Percentiles rank a stretch among this genome's conserved stretches.
phyloP scores from a whole-genome alignment of 345 rosid genomes.

The Ailanthus altissimus region DNA sequence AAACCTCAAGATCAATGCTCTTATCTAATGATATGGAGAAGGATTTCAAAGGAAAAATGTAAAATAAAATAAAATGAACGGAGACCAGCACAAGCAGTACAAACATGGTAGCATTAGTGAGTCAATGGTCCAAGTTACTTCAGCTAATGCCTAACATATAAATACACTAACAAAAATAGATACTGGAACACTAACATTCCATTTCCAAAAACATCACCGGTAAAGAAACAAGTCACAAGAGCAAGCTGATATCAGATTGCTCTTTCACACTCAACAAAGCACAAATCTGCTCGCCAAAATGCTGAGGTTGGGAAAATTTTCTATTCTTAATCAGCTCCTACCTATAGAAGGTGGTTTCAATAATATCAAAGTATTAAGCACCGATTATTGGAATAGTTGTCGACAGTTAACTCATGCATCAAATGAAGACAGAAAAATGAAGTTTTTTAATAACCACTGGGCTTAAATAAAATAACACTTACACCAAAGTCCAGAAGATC shows the following conservation, averaged over 20 bases:
- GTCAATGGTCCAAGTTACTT: background rate
- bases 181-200: background rate
- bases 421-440: slow-evolving; percentile 3
- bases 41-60: background rate
- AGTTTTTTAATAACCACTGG: background rate
- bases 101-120: background rate
- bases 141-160: background rate
- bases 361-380: background rate
- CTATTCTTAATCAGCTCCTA: background rate
- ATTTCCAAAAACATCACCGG: background rate
- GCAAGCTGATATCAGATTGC: background rate
- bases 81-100: background rate
- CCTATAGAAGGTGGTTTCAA: background rate
- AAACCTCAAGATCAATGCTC: background rate
- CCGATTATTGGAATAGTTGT: background rate
- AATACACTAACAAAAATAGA: background rate
- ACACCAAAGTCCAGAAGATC: slow-evolving; percentile 16
- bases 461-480: background rate
- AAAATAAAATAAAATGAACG: background rate
- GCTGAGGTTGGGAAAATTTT: background rate
- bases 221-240: background rate
- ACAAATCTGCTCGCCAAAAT: background rate
- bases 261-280: background rate
- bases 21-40: background rate
- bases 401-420: background rate